Evolutionary conservation across 176 grass and related monocot species (phyloP).

Genomic region (Cenchrus fungigraminus): DNA sequence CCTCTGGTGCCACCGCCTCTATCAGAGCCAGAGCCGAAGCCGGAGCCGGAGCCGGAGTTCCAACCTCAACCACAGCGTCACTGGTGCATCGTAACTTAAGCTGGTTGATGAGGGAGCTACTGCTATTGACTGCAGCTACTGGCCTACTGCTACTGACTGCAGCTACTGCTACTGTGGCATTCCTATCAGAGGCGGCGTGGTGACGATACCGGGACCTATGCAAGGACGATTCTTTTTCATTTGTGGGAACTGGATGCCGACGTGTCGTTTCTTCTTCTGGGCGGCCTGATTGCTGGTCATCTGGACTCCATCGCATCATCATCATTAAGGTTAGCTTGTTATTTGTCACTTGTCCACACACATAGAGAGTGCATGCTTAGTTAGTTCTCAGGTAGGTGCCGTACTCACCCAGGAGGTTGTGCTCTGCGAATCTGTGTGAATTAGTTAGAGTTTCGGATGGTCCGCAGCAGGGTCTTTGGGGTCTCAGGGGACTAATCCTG

Average conservation of each 20-base stretch:
- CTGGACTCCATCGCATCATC: no score
- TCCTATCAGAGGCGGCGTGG: conserved; percentile 24
- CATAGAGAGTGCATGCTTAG: no score
- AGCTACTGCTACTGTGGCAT: conserved; percentile 52
- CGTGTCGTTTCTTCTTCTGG: conserved; percentile 51
- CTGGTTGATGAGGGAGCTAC: background rate
- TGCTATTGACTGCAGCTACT: no score
- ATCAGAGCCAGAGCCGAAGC: background rate
- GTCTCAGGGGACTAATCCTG: no score
- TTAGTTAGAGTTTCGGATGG: no score
- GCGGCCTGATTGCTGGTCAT: no score
- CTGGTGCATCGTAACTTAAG: background rate
- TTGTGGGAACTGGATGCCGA: conserved; percentile 56
- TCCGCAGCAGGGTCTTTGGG: no score
- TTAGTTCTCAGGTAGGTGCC: no score
- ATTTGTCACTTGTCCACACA: no score
- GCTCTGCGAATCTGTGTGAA: no score
- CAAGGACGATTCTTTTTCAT: conserved; percentile 50
- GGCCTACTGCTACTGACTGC: conserved; percentile 21
- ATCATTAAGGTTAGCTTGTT: no score
- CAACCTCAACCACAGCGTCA: background rate
- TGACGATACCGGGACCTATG: conserved; percentile 46
- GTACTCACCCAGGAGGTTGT: no score
- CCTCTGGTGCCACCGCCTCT: background rate
- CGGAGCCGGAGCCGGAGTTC: background rate